Base-by-base conservation (phyloP, 805 yeast genomes). In the Naumovozyma castellii region DNA sequence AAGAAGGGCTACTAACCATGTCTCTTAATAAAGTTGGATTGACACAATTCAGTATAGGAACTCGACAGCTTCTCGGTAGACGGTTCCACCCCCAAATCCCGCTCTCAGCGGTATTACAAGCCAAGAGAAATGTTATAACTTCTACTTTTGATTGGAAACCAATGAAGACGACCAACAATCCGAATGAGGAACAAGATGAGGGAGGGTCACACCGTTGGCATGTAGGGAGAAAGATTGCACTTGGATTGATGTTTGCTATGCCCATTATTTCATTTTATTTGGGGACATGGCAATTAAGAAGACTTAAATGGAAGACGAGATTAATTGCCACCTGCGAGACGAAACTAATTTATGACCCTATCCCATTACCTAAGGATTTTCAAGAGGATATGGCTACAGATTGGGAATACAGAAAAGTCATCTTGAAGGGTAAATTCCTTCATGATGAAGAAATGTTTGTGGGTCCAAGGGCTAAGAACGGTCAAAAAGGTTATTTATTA, bases 251-350 rank as follows among this genome's bases (percentile, higher is more conserved):
- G 60, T 50, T 68, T 37, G 75, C 90, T 16, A 90, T 94, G 80
- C 98, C 98, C 0, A 69, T 87, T 1, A 71, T 87, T 2, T 76
- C 95, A 9, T 84, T 90, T 57, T 80, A 78, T 35, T 65, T 92
- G 34, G 98, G 97, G 2, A 74, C 87, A 41, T 92, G 98, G 98
- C 98, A 92, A 65, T 77, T 84, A 35, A 68, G 75, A 50, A 70
- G 98, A 47, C 65, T 92, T 37, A 69, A 75, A 44, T 92, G 98
- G 98, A 92, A 92, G 59, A 82, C 78, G 18, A 75, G 79, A 45
- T 68, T 92, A 45, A 82, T 92, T 44, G 80, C 94, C 3, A 72
- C 74, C 16, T 79, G 90, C 53, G 97, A 92, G 59, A 86, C 84
- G 52, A 67, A 88, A 46, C 64, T 92, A 49, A 78, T 88, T 0